Evolutionary conservation across 176 grass and related monocot species (phyloP), one percentile per base, ranked within the genome.

Genomic region (Oryza coarctata): DNA sequence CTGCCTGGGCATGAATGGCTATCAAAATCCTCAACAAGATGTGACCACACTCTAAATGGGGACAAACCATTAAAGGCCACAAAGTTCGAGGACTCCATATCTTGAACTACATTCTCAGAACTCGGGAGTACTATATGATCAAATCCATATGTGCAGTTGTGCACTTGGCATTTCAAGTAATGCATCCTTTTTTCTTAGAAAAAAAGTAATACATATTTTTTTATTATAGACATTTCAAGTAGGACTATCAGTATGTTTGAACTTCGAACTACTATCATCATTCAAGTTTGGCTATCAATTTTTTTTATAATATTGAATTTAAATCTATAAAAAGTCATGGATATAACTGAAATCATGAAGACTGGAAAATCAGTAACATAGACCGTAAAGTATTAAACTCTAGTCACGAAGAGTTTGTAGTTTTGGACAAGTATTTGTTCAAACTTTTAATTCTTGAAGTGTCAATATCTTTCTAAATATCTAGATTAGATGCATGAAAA

Each of bases 61-160:
- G 75, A 91, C 88, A 94, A 91, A 65, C 52, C 83, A 91, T 94
- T 94, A 58, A 91, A 89, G 68, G 64, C 80, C 76, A 81, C 86
- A 75, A 63, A 89, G 72, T 91, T 70, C 82, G 86, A 94, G 88
- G 86, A 60, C 83, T 91, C 62, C 62, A 69, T 68, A 76, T 69
- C 78, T 75, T 89, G 68, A 85, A 83, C 77, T 78, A 78, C 45
- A 81, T 79, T 36, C 68, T 74, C 57, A 79, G 49, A 79, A 70
- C 63, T 82, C 43, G n/a, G 55, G 22, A 47, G 43, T 75, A n/a
- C 75, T 11, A 75, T 80, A 13, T n/a, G 63, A 50, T 4, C 76
- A 70, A 81, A 81, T 50, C 23, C 72, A 41, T 1, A 65, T 43
- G 71, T 65, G n/a, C 32, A 66, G 40, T 76, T 41, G 63, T 65